These are phyloP conservation scores for Termitomyces sp. DNA, from an alignment of 768 basidiomycete genomes.

Conservation along the genomic window DNA sequence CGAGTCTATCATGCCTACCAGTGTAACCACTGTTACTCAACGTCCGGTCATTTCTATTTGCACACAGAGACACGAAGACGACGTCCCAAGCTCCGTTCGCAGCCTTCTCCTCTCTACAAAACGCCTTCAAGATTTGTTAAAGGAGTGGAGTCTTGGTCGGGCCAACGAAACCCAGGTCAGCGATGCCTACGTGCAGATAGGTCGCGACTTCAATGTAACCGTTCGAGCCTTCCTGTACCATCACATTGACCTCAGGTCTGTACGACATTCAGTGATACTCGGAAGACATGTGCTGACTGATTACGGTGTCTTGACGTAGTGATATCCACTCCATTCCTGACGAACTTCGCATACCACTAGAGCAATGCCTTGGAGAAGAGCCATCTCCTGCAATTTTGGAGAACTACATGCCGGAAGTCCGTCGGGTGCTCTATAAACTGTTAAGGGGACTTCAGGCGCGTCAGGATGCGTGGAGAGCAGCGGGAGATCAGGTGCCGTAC, in stretches of 20 bases:
- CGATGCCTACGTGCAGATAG: conserved; percentile 86
- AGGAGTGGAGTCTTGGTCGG: conserved; percentile 59
- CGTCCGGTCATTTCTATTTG: conserved; percentile 17
- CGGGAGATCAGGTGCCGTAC: conserved; percentile 6
- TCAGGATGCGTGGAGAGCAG: conserved; percentile 48
- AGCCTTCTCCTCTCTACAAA: conserved; percentile 80
- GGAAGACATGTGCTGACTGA: background rate
- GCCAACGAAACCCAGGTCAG: conserved; percentile 73
- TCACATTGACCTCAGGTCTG: conserved; percentile 68
- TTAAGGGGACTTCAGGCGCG: conserved; percentile 81
- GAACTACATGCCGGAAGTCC: conserved; percentile 76
- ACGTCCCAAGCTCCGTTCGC: conserved; percentile 61
- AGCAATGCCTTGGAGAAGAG: conserved; percentile 69
- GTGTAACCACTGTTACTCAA: conserved; percentile 8
- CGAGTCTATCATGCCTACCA: background rate
- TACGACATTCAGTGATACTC: background rate
- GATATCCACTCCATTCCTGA: conserved; percentile 62
- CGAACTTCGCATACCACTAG: conserved; percentile 63
- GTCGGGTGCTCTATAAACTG: conserved; percentile 76
- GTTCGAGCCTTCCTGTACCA: conserved; percentile 71
- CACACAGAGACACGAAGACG: conserved; percentile 28
- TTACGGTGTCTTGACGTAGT: conserved; percentile 26
- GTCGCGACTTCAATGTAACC: conserved; percentile 83
- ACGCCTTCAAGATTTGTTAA: conserved; percentile 69
- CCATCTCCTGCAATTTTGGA: conserved; percentile 71